These are phyloP conservation scores for Teunomyces barrocoloradensis DNA, from an alignment of 805 yeast genomes.

Conservation along the genomic window DNA sequence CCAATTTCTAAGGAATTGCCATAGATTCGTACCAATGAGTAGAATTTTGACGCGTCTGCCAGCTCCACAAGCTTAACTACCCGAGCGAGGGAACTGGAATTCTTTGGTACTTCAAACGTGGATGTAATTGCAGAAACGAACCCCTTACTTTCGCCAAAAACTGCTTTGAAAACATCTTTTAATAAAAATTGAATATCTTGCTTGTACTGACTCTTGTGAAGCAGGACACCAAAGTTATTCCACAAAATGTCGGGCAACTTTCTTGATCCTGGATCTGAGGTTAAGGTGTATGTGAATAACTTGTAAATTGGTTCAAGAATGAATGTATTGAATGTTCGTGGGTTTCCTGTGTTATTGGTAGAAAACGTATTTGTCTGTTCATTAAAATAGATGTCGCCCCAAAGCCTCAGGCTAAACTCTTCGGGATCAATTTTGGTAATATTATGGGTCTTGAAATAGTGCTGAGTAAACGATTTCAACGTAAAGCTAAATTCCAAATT, in stretches of 20 bases:
- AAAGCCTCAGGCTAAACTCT: conserved; percentile 53
- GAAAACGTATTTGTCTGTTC: conserved; percentile 44
- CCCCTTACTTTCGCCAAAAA: conserved; percentile 53
- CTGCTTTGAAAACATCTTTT: conserved; percentile 47
- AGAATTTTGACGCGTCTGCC: conserved; percentile 50
- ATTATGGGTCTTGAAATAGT: conserved; percentile 34
- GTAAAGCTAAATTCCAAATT: conserved; percentile 63
- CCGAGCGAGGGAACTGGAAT: conserved; percentile 16
- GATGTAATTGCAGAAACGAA: conserved; percentile 48
- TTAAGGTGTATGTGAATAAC: conserved; percentile 56
- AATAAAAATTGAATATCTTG: conserved; percentile 62
- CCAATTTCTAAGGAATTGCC: conserved; percentile 58
- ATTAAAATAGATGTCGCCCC: conserved; percentile 74
- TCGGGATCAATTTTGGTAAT: conserved; percentile 2
- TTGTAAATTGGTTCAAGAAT: conserved; percentile 82
- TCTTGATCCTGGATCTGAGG: conserved; percentile 41
- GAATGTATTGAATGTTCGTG: conserved; percentile 58
- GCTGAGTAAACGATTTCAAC: conserved; percentile 57
- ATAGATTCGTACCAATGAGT: conserved; percentile 59
- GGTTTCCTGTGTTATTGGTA: conserved; percentile 16
- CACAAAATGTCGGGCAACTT: conserved; percentile 45
- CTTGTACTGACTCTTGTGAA: conserved; percentile 40
- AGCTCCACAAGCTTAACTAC: conserved; percentile 55
- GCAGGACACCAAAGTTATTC: conserved; percentile 44
- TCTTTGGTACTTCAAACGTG: conserved; percentile 26